Evolutionary conservation across 2,329 filamentous ascomycete genomes (phyloP).

Genomic region (Colletotrichum viniferum): DNA sequence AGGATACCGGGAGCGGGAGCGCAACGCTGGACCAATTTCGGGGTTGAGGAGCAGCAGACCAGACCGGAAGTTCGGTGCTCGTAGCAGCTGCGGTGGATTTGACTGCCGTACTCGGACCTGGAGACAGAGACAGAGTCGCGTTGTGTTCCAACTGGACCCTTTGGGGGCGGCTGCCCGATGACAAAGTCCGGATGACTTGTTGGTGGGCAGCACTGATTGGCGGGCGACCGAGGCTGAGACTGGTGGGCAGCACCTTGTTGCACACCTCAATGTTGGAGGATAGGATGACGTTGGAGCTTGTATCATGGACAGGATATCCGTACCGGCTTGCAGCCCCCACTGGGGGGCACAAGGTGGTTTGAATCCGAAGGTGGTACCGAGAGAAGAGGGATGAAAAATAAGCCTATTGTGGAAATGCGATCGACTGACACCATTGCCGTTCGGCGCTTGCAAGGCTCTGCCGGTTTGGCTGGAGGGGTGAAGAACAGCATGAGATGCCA

Average conservation of each 20-base stretch:
- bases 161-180: not conserved
- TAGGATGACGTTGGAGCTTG: slow-evolving; percentile 3
- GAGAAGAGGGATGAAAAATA: not conserved
- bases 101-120: slow-evolving; percentile 1
- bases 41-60: not conserved
- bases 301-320: not conserved
- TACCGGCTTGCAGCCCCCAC: not conserved
- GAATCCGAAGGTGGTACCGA: not conserved
- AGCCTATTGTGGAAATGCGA: slow-evolving; percentile 5
- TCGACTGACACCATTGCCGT: slow-evolving; percentile 6
- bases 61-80: not conserved
- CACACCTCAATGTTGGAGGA: not conserved
- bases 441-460: slow-evolving; percentile 2
- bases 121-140: not conserved
- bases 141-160: slow-evolving; percentile 8
- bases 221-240: slow-evolving; percentile 1
- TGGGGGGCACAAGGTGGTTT: not conserved
- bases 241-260: not conserved
- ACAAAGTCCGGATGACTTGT: not conserved
- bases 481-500: slow-evolving; percentile 1
- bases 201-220: not conserved
- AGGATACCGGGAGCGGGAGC: not conserved
- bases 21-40: not conserved
- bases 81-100: not conserved
- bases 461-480: not conserved